Evolutionary conservation across 805 yeast species (phyloP).

Genomic region (Lipomyces orientalis): DNA sequence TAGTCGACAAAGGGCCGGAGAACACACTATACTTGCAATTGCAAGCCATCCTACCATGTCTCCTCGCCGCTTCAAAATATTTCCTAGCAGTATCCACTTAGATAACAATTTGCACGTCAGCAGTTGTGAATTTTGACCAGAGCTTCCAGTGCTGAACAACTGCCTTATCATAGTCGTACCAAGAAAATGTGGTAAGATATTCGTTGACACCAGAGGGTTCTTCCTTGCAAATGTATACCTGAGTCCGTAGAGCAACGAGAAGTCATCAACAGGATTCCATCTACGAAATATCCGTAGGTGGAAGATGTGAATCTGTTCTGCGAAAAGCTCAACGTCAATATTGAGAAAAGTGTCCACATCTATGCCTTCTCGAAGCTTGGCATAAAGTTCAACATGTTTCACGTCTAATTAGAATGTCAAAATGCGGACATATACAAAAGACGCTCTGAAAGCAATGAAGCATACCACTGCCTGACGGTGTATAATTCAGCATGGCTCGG

Average conservation of each 20-base stretch:
- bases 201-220: constrained; percentile 81
- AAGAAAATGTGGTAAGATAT: constrained; percentile 74
- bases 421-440: not conserved
- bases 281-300: constrained; percentile 65
- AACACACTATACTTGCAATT: constrained; percentile 79
- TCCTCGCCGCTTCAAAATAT: constrained; percentile 74
- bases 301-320: constrained; percentile 67
- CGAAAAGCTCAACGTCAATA: constrained; percentile 59
- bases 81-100: constrained; percentile 87
- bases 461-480: not conserved
- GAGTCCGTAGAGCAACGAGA: constrained; percentile 69
- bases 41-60: constrained; percentile 96
- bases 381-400: not conserved
- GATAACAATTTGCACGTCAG: constrained; percentile 66
- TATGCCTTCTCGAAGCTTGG: constrained; percentile 13
- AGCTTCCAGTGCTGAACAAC: constrained; percentile 55
- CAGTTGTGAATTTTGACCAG: constrained; percentile 44
- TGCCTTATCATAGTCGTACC: constrained; percentile 74
- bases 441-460: not conserved
- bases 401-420: not conserved
- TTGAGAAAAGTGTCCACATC: constrained; percentile 59
- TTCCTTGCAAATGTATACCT: constrained; percentile 51
- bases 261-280: constrained; percentile 85
- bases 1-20: constrained; percentile 79
- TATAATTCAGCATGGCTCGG: constrained; percentile 11